Conservation (phyloP, 2,329 filamentous ascomycete species). For the Epichloe elymi region DNA sequence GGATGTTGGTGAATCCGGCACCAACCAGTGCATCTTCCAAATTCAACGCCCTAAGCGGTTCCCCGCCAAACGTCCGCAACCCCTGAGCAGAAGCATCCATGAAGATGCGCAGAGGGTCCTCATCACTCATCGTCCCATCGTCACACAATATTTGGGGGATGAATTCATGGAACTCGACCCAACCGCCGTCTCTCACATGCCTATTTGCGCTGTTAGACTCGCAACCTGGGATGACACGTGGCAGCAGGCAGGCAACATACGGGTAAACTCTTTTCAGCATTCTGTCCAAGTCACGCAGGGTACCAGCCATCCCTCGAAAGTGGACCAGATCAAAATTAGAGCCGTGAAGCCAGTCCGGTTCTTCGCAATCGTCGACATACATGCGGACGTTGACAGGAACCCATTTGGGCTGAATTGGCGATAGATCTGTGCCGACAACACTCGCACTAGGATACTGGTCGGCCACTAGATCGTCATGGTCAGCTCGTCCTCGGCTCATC, state of each 20-base stretch:
- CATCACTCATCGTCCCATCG: slow-evolving; percentile 28
- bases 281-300: slow-evolving; percentile 36
- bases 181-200: slow-evolving; percentile 33
- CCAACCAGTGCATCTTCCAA: slow-evolving; percentile 23
- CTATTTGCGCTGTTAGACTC: slow-evolving; percentile 12
- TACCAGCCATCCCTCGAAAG: slow-evolving; percentile 34
- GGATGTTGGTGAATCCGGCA: slow-evolving; percentile 32
- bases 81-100: slow-evolving; percentile 19
- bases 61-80: slow-evolving; percentile 24
- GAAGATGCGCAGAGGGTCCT: slow-evolving; percentile 24
- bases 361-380: slow-evolving; percentile 46
- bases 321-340: slow-evolving; percentile 43
- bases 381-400: slow-evolving; percentile 49
- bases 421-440: slow-evolving; percentile 29
- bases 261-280: slow-evolving; percentile 28
- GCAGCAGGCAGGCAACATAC: slow-evolving; percentile 9
- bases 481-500: background rate
- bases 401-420: slow-evolving; percentile 32
- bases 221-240: background rate
- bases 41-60: slow-evolving; percentile 21
- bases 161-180: slow-evolving; percentile 38
- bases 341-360: slow-evolving; percentile 42
- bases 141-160: slow-evolving; percentile 29
- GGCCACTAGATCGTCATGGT: slow-evolving; percentile 17
- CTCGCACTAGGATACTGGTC: slow-evolving; percentile 27